phyloP scores from a whole-genome alignment of 176 grass and related monocot genomes.

The Ensete ventricosum region DNA sequence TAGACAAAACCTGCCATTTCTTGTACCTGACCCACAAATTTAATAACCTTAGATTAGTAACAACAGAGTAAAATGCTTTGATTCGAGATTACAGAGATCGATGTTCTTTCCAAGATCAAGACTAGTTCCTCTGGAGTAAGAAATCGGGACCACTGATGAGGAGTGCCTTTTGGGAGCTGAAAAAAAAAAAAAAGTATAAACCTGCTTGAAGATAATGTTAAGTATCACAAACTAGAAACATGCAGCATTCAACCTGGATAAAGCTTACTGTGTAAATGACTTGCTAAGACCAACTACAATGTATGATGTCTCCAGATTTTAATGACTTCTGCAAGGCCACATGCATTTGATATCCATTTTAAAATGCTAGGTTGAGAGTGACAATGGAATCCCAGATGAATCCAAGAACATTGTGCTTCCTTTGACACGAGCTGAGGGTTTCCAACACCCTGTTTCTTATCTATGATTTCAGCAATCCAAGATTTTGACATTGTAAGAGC shows the following conservation, averaged over 20 bases:
- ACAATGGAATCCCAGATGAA: background rate
- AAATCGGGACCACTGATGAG: conserved; percentile 68
- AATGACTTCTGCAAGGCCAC: background rate
- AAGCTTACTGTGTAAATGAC: no score
- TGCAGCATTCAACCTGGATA: no score
- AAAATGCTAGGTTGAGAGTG: background rate
- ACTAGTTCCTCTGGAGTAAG: conserved; percentile 69
- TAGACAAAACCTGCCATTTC: conserved; percentile 83
- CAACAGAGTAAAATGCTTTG: background rate
- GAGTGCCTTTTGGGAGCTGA: conserved; percentile 88
- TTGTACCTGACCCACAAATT: conserved; percentile 46
- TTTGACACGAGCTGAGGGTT: background rate
- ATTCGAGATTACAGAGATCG: conserved; percentile 45
- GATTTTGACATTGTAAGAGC: background rate
- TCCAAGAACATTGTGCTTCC: background rate
- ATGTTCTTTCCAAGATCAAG: conserved; percentile 58
- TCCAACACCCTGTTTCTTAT: no score
- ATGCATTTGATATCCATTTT: background rate
- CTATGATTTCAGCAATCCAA: background rate
- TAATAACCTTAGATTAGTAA: conserved; percentile 19
- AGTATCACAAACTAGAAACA: no score
- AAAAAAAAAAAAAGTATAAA: conserved; percentile 2
- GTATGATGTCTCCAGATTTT: no score
- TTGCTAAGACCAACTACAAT: no score
- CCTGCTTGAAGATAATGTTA: no score